Base-by-base conservation (phyloP, 768 basidiomycete species). In the Mycena polygramma region DNA sequence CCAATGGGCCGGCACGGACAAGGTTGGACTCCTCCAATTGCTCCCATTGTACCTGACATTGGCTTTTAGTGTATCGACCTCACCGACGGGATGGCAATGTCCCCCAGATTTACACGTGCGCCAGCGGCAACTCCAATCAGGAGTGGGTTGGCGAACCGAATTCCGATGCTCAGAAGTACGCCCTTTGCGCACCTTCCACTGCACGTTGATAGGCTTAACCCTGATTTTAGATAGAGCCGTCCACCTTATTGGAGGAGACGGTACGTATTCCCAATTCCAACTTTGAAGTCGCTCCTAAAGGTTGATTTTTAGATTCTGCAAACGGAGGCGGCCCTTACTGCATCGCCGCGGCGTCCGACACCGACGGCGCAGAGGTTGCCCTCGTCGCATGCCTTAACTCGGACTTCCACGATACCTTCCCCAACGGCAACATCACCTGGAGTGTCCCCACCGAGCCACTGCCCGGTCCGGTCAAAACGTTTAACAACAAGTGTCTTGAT, bases 401-500 rank as follows among this genome's bases (percentile, higher is more conserved):
- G 39, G 53, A 41, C 53, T 66, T 66, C 45, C 57, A 51, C 30
- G 46, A 24, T 37, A 35, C 45, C 24, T 66, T 57, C 55, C 64
- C 64, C 22, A 58, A 58, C 20, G 57, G 65, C 55, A 66, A 57
- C 48, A 66, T 52, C 36, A 59, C 57, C 55, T 66, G 55, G 57
- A 59, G 4, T n/a, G 43, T 22, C 4, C 65, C 65, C 22, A n/a
- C 36, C 17, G 17, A 14, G 3, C 57, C 55, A 4, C 45, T 59
- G 22, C 39, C 57, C 22, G 59, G 67, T 9, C 30, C 2, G 7
- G 11, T 61, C 53, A 19, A 46, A 30, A 57, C 54, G 22, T 68
- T 61, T 35, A 37, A 9, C 60, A 39, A 35, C 26, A 62, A 73
- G 53, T 77, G 77, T 43, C 60, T 77, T 43, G 74, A 75, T 41